phyloP scores from a whole-genome alignment of 2,329 filamentous ascomycete species.

The Scedosporium dehoogii region DNA sequence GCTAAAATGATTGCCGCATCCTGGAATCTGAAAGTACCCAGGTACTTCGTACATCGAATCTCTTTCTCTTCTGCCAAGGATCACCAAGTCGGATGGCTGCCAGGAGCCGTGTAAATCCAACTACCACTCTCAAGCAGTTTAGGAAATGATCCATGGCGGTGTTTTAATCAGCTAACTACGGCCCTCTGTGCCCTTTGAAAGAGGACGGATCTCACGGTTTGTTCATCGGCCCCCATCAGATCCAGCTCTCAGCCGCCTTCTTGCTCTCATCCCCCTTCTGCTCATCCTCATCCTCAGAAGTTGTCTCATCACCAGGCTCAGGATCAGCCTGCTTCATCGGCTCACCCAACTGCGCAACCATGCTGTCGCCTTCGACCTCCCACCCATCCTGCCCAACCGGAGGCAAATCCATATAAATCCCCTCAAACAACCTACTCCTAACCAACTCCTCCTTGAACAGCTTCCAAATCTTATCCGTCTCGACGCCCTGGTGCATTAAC shows the following conservation, averaged over 20 bases:
- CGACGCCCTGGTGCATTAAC: background rate
- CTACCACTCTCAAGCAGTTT: too few species aligned
- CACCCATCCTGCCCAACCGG: background rate
- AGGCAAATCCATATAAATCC: background rate
- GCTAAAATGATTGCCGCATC: background rate
- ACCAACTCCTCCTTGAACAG: background rate
- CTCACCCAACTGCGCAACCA: background rate
- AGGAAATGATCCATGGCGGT: too few species aligned
- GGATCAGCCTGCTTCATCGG: background rate
- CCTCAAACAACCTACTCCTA: background rate
- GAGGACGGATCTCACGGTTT: too few species aligned
- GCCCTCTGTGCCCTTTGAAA: too few species aligned
- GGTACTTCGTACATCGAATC: background rate
- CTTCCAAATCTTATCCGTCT: background rate
- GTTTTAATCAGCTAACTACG: too few species aligned
- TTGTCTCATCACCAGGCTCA: background rate
- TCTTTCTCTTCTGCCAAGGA: background rate
- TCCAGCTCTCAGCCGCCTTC: background rate
- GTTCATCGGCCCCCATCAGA: too few species aligned
- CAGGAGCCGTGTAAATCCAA: too few species aligned
- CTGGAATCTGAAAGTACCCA: background rate
- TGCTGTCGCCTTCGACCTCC: background rate
- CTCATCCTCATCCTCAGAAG: background rate
- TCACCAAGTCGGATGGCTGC: too few species aligned
- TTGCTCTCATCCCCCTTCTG: background rate